Base-by-base conservation (phyloP, 2,329 filamentous ascomycete genomes). In the Cladophialophora carrionii region DNA sequence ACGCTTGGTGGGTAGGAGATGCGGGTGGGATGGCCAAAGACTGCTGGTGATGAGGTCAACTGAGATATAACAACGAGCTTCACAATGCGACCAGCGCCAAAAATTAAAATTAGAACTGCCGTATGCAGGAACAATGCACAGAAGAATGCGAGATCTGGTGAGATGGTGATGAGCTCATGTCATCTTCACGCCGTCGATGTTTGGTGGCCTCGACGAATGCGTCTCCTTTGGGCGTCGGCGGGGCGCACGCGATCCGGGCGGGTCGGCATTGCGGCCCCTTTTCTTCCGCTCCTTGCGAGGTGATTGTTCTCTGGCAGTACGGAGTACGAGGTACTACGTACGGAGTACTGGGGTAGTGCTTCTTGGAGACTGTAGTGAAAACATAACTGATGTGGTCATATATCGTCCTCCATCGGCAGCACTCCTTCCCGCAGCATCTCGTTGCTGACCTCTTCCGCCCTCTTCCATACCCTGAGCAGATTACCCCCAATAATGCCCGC, bases 381-480 rank as follows among this genome's bases (percentile, higher is more conserved):
- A n/a, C n/a, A n/a, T n/a, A n/a, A n/a, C n/a, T n/a, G n/a, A 41
- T 41, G 37, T 41, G 37, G 5, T 64, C 31, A 65, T 24, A 65
- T 51, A 14, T 65, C 63, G 24, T 65, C 63, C 52, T 65, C 63
- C 59, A 65, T 49, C 0, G 63, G 63, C 48, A 52, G 3, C 6
- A 54, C 59, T 2, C 87, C 86, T 1, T 79, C 79, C 1, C 77
- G 71, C 77, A 91, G 88, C 79, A 96, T 75, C 75, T 84, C 79
- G 51, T 79, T 79, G 5, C 90, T 89, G 43, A 96, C 87, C 32
- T 78, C 79, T 69, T 96, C 93, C 1, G 89, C 90, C 32, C 89
- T 89, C 62, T 79, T 84, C 92, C 92, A 96, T 6, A 97, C 92
- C 22, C 93, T 85, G 62, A 97, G 76, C 3, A 96, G 68, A 75